Evolutionary conservation across 768 basidiomycete genomes (phyloP).

Genomic region (Botryobasidium botryosum): DNA sequence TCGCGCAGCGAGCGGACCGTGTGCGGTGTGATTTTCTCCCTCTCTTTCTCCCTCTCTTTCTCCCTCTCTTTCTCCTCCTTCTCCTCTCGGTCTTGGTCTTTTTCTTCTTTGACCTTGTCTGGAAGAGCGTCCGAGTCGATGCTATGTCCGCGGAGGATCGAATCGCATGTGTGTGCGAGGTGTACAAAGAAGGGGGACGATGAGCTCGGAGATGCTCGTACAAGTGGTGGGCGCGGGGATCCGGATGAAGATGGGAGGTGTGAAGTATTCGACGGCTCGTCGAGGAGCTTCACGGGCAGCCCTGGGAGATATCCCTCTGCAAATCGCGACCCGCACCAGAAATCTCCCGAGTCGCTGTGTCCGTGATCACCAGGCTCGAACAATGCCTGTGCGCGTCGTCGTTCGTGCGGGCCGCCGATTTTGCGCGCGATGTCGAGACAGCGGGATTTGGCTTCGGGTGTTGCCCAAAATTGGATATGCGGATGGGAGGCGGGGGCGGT

Average conservation of each 20-base stretch:
- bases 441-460: constrained; percentile 52
- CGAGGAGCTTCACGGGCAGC: constrained; percentile 38
- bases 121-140: too few relatives aligned
- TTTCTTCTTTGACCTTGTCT: too few relatives aligned
- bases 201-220: too few relatives aligned
- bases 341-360: constrained; percentile 26
- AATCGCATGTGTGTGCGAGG: constrained; percentile 35
- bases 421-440: constrained; percentile 62
- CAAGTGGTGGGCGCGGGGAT: too few relatives aligned
- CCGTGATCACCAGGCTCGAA: constrained; percentile 23
- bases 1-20: constrained; percentile 57
- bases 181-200: constrained; percentile 30
- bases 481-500: not conserved
- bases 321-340: constrained; percentile 52
- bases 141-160: too few relatives aligned
- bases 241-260: not conserved
- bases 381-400: constrained; percentile 41
- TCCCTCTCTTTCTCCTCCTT: too few relatives aligned
- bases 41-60: too few relatives aligned
- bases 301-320: constrained; percentile 31
- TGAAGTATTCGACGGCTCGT: constrained; percentile 7
- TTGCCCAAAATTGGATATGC: constrained; percentile 59
- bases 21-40: constrained; percentile 52
- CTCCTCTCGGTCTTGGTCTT: too few relatives aligned
- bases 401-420: constrained; percentile 60